Evolutionary conservation across 352 stramenopile species (phyloP), one percentile per base, ranked within the genome.

Genomic region (Stephanocyclus meneghinianus): DNA sequence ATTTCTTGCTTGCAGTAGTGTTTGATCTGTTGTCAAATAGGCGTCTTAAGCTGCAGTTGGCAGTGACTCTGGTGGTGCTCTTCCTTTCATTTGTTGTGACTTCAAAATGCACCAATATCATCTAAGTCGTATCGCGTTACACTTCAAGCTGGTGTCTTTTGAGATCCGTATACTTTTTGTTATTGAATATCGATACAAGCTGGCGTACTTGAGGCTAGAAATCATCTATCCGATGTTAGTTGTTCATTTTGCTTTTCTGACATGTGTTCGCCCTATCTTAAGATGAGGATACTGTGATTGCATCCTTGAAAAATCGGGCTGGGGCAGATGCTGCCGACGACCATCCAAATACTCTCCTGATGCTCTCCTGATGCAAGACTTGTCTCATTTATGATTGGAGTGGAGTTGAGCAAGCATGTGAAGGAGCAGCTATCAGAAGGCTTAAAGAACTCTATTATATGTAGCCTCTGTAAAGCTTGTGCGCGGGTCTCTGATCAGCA

Each of bases 401-500:
- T 93, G n/a, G 64, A 93, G 2, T 45, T 94, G 18, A 92, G 81
- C 66, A 70, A 83, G 48, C 70, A 70, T 70, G 81, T 89, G 15
- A 78, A 63, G 29, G 15, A 67, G 18, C 11, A 68, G 40, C 69
- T 86, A 57, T 74, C 74, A 30, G 61, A 78, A 45, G 32, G 37
- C 26, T 70, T 84, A 30, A 78, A 84, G 63, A 35, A 74, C 45
- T 47, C 66, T 29, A 6, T 87, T 2, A 76, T 50, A 53, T 83
- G 40, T 26, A 72, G 60, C 29, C 74, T 94, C 26, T 90, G 92
- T 75, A 82, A 92, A 77, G 90, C 74, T 29, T 94, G 90, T 91
- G 83, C 75, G 50, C 93, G 59, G 90, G 90, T 16, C 68, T 94
- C n/a, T 74, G 93, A 15, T 92, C 87, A 26, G 84, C 81, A 53